Evolutionary conservation across 2,329 filamentous ascomycete genomes (phyloP), one percentile per base, ranked within the genome.

Genomic region (Verticillium nubilum): DNA sequence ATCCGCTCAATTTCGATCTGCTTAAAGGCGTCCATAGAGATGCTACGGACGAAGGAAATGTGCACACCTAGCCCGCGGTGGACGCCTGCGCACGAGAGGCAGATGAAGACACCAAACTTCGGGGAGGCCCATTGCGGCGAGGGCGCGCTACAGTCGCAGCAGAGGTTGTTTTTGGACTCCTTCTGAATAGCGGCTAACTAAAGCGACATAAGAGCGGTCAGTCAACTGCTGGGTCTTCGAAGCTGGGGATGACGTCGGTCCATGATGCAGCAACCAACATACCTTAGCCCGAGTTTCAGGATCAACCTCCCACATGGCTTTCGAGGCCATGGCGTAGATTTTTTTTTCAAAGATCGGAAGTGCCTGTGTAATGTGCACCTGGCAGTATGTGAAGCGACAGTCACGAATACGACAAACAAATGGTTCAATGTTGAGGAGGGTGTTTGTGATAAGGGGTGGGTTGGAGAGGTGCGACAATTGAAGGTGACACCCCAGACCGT

Each of bases 11-110:
- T 94, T 76, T 99, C 95, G 68, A 85, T 84, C 64, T 87, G 86
- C 75, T 99, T 99, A 81, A 99, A 98, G 60, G 92, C 92, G 78
- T 99, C 95, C 95, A 99, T 99, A 63, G 92, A 97, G 70, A 98
- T 95, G 69, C 90, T 95, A 61, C 95, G 90, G 64, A 99, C 93
- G 78, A 99, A 99, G 72, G 92, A 97, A 74, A 99, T 97, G 80
- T 99, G 95, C 35, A 99, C 95, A 62, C 95, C 95, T 29, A 99
- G 86, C 3, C 92, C 92, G 64, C 95, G 90, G 78, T 99, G 95
- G 58, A 95, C 91, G 67, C 95, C 95, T 33, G 93, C 94, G 80
- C 95, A 99, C 64, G 89, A 91, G 57, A 99, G 87, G 77, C 95
- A 99, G 82, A 99, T 97, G 80, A 99, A 99, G 74, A 97, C 91